Conservation (phyloP, 192 early-diverging fungal species). For the Coemansia sp. region DNA sequence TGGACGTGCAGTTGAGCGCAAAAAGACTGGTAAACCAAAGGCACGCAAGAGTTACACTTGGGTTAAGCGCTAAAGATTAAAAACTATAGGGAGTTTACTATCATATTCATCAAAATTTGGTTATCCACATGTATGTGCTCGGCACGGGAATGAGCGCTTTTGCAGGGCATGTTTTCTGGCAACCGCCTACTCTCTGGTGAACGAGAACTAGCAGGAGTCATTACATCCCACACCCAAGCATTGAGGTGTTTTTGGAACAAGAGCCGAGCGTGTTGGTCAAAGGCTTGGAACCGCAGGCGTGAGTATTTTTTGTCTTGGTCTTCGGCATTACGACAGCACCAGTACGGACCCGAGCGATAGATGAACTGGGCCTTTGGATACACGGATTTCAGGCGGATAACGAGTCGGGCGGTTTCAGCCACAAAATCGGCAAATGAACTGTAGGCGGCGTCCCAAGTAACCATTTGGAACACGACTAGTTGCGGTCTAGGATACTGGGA, state of each 20-base stretch:
- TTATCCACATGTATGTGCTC: slow-evolving; percentile 22
- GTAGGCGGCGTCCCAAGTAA: slow-evolving; percentile 39
- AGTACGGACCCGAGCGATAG: slow-evolving; percentile 32
- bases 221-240: slow-evolving; percentile 30
- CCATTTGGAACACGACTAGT: slow-evolving; percentile 29
- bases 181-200: slow-evolving; percentile 26
- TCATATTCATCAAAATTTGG: not conserved
- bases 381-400: slow-evolving; percentile 9
- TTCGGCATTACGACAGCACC: slow-evolving; percentile 35
- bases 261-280: slow-evolving; percentile 13
- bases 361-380: slow-evolving; percentile 28
- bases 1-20: slow-evolving; percentile 83
- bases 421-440: slow-evolving; percentile 9
- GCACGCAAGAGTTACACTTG: slow-evolving; percentile 90
- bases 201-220: not conserved
- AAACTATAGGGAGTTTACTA: not conserved
- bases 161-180: slow-evolving; percentile 34
- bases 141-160: slow-evolving; percentile 23
- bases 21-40: slow-evolving; percentile 93
- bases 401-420: slow-evolving; percentile 3
- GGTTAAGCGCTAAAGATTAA: slow-evolving; percentile 56
- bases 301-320: slow-evolving; percentile 25
- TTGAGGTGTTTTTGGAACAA: slow-evolving; percentile 11
- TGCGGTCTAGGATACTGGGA: slow-evolving; percentile 1
- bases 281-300: slow-evolving; percentile 25